phyloP scores from a whole-genome alignment of 106 monocot genomes.

The Phalaenopsis equestris region DNA sequence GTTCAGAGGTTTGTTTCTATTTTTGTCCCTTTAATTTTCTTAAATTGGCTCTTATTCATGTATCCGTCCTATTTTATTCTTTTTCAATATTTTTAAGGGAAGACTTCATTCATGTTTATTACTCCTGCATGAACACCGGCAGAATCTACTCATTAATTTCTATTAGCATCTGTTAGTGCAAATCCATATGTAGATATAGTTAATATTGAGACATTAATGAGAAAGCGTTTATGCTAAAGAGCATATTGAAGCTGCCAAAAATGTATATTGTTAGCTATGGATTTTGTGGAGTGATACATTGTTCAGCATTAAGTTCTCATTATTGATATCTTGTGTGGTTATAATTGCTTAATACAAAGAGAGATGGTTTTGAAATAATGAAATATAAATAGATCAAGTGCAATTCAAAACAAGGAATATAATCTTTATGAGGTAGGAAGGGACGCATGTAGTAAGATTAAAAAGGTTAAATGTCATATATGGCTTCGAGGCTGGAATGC shows the following conservation, averaged over 20 bases:
- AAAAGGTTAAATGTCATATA: neutral
- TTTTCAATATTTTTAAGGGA: neutral
- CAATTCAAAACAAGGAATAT: neutral
- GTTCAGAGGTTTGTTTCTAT: conserved; percentile 63
- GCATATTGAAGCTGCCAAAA: neutral
- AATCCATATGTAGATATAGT: neutral
- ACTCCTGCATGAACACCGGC: neutral
- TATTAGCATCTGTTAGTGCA: neutral
- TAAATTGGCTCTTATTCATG: neutral
- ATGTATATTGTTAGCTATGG: neutral
- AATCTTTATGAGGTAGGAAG: neutral
- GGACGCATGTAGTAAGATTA: neutral
- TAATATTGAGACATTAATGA: neutral
- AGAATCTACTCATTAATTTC: neutral
- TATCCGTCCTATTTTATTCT: neutral
- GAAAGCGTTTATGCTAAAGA: neutral
- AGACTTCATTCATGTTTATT: neutral
- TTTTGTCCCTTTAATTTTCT: neutral
- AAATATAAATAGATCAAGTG: neutral
- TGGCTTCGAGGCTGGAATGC: neutral
- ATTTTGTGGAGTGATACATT: neutral
- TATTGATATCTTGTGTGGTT: neutral
- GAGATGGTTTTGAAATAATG: too few relatives aligned
- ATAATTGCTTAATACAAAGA: too few relatives aligned
- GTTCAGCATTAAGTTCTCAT: neutral